Base-by-base conservation (phyloP, 768 basidiomycete species). In the Mycena venus region DNA sequence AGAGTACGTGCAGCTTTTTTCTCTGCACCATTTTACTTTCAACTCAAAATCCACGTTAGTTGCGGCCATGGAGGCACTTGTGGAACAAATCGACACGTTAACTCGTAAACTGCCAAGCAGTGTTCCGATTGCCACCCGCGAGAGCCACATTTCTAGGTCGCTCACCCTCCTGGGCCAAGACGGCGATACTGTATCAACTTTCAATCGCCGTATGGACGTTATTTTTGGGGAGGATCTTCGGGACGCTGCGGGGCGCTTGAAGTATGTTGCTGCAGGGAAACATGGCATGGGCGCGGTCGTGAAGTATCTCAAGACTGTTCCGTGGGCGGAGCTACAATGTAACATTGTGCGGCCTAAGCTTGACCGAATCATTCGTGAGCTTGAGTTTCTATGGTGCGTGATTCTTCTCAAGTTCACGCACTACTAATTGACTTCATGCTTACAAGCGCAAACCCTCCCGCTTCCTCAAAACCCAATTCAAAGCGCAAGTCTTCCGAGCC, bases 131-230 rank as follows among this genome's bases (percentile, higher is more conserved):
- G 62, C 62, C 27, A 17, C 29, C 27, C 44, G 62, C 47, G 63
- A 65, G 27, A 34, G 63, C 32, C 6, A 47, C 7, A 51, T 65
- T 51, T n/a, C n/a, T 1, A 65, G 6, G 36, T 47, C 63, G 51
- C 27, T 65, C 47, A 11, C 9, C 31, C 62, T 63, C 25, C 27
- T 44, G 21, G 63, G 63, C 31, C 63, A 31, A 31, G 63, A 65
- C 31, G 63, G 63, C 11, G 47, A 65, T 21, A n/a, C 53, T 36
- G 36, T 55, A 15, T 56, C 53, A 19, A 67, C 66, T 31, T 67
- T 56, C 53, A 67, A 27, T 21, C 68, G 47, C 34, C 68, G 68
- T 8, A 53, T 70, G 47, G 68, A 70, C 25, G 25, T 70, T n/a
- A 59, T 70, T 11, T 70, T 70, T 27, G 68, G 59, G 3, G 42